Conservation (phyloP, 805 yeast genomes). For the Saccharomycopsis guyanensis region DNA sequence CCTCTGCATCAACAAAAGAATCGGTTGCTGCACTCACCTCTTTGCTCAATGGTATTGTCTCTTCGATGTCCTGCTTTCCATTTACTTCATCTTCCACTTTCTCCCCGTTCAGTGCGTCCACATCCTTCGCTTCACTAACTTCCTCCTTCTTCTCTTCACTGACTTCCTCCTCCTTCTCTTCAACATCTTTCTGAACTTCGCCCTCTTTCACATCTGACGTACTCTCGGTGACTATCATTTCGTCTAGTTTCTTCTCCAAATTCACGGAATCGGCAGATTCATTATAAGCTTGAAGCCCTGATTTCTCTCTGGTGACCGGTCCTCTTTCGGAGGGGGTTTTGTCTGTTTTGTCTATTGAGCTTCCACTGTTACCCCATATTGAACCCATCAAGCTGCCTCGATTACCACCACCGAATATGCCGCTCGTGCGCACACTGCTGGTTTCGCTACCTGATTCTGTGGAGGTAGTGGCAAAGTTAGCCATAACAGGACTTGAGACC, state of each 20-base stretch:
- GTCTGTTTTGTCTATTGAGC: neutral
- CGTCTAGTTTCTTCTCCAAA: constrained; percentile 17
- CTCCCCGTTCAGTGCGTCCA: too few relatives aligned
- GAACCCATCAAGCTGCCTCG: constrained; percentile 18
- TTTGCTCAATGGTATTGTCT: too few relatives aligned
- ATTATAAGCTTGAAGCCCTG: too few relatives aligned
- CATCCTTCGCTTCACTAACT: neutral
- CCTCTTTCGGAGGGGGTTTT: too few relatives aligned
- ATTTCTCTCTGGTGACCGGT: too few relatives aligned
- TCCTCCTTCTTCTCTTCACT: constrained; percentile 10
- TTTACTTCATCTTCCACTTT: too few relatives aligned
- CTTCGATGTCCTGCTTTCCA: too few relatives aligned
- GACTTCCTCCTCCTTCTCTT: neutral
- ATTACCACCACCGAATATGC: constrained; percentile 9
- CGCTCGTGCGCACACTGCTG: constrained; percentile 3
- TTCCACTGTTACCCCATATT: constrained; percentile 11
- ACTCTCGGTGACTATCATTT: constrained; percentile 8
- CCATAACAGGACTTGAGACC: constrained; percentile 18
- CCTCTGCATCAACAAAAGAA: too few relatives aligned
- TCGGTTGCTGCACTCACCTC: too few relatives aligned
- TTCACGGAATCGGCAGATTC: constrained; percentile 13
- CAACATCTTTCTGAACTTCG: neutral
- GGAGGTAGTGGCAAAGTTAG: constrained; percentile 17
- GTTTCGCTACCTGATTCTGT: neutral
- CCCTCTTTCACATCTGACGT: neutral